Percentiles rank a stretch among this genome's conserved stretches.
Conservation (phyloP, 2,329 filamentous ascomycete species). For the Aspergillus persii region DNA sequence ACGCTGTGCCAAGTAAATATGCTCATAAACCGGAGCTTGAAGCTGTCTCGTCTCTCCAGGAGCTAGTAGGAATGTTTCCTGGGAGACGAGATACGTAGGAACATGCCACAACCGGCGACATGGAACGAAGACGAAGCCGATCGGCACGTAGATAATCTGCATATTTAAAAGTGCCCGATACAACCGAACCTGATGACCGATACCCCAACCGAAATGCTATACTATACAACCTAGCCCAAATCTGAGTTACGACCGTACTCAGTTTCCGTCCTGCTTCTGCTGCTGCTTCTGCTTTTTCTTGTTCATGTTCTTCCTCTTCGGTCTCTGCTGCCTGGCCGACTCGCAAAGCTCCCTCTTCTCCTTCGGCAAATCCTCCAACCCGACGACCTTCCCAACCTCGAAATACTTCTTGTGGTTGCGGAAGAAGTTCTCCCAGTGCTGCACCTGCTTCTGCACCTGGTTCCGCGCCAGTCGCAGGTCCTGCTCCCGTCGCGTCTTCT, state of each 20-base stretch:
- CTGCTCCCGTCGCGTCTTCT: constrained; percentile 55
- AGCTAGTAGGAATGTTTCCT: background rate
- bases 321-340: constrained; percentile 64
- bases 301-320: constrained; percentile 45
- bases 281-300: background rate
- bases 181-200: background rate
- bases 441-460: constrained; percentile 65
- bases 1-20: constrained; percentile 33
- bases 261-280: background rate
- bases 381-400: constrained; percentile 71
- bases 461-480: constrained; percentile 65
- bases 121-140: background rate
- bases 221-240: background rate
- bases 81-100: background rate
- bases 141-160: background rate
- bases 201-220: background rate
- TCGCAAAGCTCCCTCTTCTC: constrained; percentile 67
- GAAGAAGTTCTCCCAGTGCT: constrained; percentile 85
- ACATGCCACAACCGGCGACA: background rate
- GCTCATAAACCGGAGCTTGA: constrained; percentile 22
- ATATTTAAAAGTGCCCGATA: background rate
- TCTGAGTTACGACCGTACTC: background rate
- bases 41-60: background rate
- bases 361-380: constrained; percentile 36
- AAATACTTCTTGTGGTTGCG: constrained; percentile 75